These are phyloP conservation scores for Colletotrichum sidae DNA, from an alignment of 2,329 filamentous ascomycete species.

Conservation along the genomic window DNA sequence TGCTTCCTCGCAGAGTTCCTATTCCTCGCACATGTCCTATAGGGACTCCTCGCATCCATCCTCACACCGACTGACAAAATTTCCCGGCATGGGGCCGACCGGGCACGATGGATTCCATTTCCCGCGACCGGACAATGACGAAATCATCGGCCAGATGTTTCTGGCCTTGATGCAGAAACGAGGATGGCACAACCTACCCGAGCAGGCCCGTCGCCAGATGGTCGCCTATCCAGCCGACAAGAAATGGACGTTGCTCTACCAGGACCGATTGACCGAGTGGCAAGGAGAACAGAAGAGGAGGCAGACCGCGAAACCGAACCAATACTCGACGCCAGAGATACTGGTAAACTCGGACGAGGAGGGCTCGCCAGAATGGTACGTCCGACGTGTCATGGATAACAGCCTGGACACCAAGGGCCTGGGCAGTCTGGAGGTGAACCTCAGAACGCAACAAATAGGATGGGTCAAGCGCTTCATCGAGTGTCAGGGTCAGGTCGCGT, in stretches of 20 bases:
- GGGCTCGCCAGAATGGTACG: conserved; percentile 97
- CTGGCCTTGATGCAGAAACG: conserved; percentile 95
- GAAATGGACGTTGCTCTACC: conserved; percentile 97
- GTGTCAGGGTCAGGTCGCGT: conserved; percentile 94
- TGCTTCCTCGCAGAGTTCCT: conserved; percentile 68
- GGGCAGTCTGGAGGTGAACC: conserved; percentile 91
- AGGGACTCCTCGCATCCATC: conserved; percentile 55
- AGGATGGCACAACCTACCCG: conserved; percentile 96
- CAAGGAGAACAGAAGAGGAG: conserved; percentile 94
- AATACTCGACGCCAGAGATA: conserved; percentile 76
- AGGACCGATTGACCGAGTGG: conserved; percentile 92
- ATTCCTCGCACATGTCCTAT: conserved; percentile 56
- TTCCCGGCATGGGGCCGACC: conserved; percentile 51
- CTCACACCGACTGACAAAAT: conserved; percentile 68
- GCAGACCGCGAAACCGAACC: conserved; percentile 74
- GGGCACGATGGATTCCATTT: conserved; percentile 69
- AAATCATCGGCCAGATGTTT: conserved; percentile 90
- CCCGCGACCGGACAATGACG: conserved; percentile 81
- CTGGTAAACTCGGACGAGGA: conserved; percentile 90
- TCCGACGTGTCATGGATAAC: conserved; percentile 96
- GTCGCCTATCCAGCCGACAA: conserved; percentile 92
- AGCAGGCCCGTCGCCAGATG: conserved; percentile 96
- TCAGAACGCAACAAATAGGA: conserved; percentile 95
- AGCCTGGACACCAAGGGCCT: conserved; percentile 91
- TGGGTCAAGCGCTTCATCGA: conserved; percentile 98